Evolutionary conservation across 495 filamentous ascomycete species (phyloP), one percentile per base, ranked within the genome.

Genomic region (Hypoxylon lienhwacheense): DNA sequence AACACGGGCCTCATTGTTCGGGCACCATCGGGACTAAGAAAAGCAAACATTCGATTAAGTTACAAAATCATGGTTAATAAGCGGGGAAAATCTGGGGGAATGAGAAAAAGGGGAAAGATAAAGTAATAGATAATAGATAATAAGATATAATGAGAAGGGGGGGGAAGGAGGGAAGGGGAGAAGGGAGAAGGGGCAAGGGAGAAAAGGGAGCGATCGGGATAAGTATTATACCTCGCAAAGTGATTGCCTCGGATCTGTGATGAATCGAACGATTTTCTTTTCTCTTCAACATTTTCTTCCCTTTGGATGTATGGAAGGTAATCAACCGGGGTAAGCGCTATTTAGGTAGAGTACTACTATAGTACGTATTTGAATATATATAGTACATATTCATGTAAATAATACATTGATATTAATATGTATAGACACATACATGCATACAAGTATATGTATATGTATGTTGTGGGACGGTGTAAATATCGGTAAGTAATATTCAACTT

Each of bases 21-120:
- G 50, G 45, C 50, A 60, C 34, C 7, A 3, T 37, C 41, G 51
- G 57, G 22, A 24, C 41, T 29, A 42, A 10, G 15, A 40, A 48
- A 61, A 50, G 14, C 14, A 25, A 61, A 50, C 57, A 61, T 61
- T 61, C 51, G 57, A 61, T 54, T 37, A 12, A 29, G 28, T 19
- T 51, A 34, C 47, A 22, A 35, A 25, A 28, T 28, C 42, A 10
- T 19, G 51, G 46, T 34, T 47, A 29, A 41, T 11, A 40, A 41
- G 46, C 44, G 48, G 45, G 56, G 44, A 28, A 47, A 55, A 61
- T 61, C 57, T 26, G 57, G 57, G 57, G 57, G 55, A 61, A 35
- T 16, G 22, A 49, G 16, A 39, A 21, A 31, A 21, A 37, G 12
- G 1, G 28, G 8, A n/a, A n/a, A n/a, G n/a, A n/a, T n/a, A n/a